Conservation (phyloP, 768 basidiomycete genomes). For the Piloderma croceum region DNA sequence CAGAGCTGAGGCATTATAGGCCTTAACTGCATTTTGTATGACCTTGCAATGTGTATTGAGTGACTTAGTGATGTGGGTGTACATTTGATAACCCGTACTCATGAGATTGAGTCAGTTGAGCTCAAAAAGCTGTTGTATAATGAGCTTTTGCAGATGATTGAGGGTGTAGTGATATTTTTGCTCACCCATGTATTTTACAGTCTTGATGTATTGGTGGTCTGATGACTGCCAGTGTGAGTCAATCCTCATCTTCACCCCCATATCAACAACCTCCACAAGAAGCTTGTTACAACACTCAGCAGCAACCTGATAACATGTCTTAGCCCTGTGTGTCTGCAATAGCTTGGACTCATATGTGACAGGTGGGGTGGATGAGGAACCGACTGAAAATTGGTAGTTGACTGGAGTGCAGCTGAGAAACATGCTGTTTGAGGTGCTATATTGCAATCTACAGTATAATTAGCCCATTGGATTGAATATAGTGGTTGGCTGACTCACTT, state of each 20-base stretch:
- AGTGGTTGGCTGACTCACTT: too few relatives aligned
- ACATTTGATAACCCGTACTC: slow-evolving; percentile 29
- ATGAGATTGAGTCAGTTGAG: slow-evolving; percentile 33
- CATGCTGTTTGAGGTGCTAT: slow-evolving; percentile 3
- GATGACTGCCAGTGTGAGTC: slow-evolving; percentile 21
- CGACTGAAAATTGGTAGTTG: slow-evolving; percentile 11
- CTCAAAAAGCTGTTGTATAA: slow-evolving; percentile 32
- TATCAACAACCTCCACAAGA: slow-evolving; percentile 11
- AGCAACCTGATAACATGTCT: slow-evolving; percentile 17
- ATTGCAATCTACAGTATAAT: slow-evolving; percentile 9
- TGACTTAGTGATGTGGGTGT: slow-evolving; percentile 29
- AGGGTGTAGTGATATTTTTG: slow-evolving; percentile 25
- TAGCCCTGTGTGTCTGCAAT: slow-evolving; percentile 17
- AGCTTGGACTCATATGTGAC: slow-evolving; percentile 11
- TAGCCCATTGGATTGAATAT: too few relatives aligned
- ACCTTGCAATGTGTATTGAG: slow-evolving; percentile 24
- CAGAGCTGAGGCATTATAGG: slow-evolving; percentile 18
- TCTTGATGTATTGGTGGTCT: slow-evolving; percentile 18
- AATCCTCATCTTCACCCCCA: slow-evolving; percentile 26
- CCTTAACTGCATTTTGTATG: slow-evolving; percentile 28
- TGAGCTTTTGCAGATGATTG: slow-evolving; percentile 27
- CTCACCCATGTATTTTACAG: slow-evolving; percentile 10
- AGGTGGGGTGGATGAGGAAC: too few relatives aligned
- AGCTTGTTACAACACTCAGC: slow-evolving; percentile 14
- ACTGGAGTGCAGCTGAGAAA: slow-evolving; percentile 13